Base-by-base conservation (phyloP, 352 stramenopile genomes). In the Globisporangium abappressorium region DNA sequence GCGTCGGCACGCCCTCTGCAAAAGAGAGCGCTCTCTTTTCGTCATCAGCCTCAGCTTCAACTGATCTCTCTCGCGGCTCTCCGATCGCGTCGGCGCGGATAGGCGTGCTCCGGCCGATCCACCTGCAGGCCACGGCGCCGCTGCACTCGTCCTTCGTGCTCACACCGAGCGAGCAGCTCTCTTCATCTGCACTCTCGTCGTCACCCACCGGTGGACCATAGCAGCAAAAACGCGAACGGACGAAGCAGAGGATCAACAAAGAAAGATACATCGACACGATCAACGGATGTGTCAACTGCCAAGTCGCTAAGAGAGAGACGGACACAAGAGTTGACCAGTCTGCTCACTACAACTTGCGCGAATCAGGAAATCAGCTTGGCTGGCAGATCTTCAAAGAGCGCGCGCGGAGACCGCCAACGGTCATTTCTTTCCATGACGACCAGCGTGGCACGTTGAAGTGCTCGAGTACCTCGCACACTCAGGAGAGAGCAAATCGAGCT, bases 91-190 rank as follows among this genome's bases (percentile, higher is more conserved):
- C 69, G 0, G n/a, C 68, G 1, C 70, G 75, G 3, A 64, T 73
- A 33, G 76, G 73, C 24, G 64, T 70, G 3, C 41, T 85, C 26
- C 64, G 71, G 3, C 73, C 76, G 36, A 66, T 70, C 22, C 43
- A 67, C 20, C 46, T 49, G 3, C 61, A 68, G 9, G 38, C 56
- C 15, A 33, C 66, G 9, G 18, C 62, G 6, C 57, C 70, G 6
- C 51, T 85, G 41, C 80, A 86, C 22, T 81, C 81, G 8, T 90
- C 81, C 6, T 87, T 89, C 38, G 70, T 85, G 26, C 70, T 91
- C 7, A 64, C 74, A 7, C 24, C 76, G 4, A 68, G 61, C 51
- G 75, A 81, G 24, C 53, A 56, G 11, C 33, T n/a, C 47, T 26
- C 20, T 3, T 54, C 38, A 46, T 46, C 38, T 46, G 38, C 38